phyloP scores from a whole-genome alignment of 2,329 filamentous ascomycete species.

The Dendryphion nanum region DNA sequence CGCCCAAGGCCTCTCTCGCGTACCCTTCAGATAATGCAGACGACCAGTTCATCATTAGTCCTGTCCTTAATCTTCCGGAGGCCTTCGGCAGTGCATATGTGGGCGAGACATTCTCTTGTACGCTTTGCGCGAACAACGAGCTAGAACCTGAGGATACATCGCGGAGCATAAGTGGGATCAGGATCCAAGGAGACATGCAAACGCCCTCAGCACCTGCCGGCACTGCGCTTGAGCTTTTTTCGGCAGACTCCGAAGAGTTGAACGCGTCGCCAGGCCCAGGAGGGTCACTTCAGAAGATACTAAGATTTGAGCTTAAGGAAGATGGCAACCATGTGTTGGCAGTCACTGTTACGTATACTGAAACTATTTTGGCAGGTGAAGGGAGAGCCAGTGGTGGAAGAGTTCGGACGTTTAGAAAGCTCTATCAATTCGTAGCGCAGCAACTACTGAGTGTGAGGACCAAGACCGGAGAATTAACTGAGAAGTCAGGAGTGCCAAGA shows the following conservation, averaged over 20 bases:
- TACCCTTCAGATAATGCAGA: conserved; percentile 57
- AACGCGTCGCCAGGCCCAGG: conserved; percentile 52
- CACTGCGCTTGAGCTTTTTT: conserved; percentile 58
- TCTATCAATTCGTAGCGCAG: conserved; percentile 96
- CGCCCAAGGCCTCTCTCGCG: conserved; percentile 63
- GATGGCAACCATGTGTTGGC: conserved; percentile 92
- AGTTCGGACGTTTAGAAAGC: conserved; percentile 83
- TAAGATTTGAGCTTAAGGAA: conserved; percentile 86
- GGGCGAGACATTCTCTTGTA: conserved; percentile 92
- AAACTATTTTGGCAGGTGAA: conserved; percentile 61
- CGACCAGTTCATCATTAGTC: conserved; percentile 57
- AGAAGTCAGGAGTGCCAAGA: conserved; percentile 42
- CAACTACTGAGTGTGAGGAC: conserved; percentile 86
- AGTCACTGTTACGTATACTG: conserved; percentile 91
- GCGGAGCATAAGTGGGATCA: conserved; percentile 67
- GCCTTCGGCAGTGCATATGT: conserved; percentile 95
- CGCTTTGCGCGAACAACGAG: conserved; percentile 94
- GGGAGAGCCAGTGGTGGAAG: conserved; percentile 55
- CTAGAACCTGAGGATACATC: conserved; percentile 42
- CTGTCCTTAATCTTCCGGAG: conserved; percentile 76
- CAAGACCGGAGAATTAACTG: conserved; percentile 68
- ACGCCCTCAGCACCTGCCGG: conserved; percentile 70
- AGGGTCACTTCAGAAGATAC: conserved; percentile 74
- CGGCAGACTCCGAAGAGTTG: conserved; percentile 43
- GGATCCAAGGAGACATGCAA: conserved; percentile 91